phyloP scores from a whole-genome alignment of 176 grass and related monocot species.

The Carex myosuroides region DNA sequence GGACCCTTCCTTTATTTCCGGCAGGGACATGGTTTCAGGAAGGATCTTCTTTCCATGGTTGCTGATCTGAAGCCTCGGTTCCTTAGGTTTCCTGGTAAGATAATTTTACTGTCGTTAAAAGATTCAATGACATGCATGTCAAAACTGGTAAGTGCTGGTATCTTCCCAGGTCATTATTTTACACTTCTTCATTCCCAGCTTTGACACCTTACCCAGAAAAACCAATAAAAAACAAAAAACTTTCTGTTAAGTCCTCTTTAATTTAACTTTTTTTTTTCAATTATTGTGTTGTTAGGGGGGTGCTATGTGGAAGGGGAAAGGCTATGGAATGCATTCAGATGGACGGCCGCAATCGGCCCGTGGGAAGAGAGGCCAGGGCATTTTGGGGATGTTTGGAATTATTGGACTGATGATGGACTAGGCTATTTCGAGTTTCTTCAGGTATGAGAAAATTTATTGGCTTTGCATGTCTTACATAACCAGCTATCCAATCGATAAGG shows the following conservation, averaged over 20 bases:
- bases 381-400: conserved; percentile 85
- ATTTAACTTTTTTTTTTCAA: background rate
- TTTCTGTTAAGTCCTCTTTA: background rate
- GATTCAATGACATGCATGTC: background rate
- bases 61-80: conserved; percentile 71
- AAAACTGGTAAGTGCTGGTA: background rate
- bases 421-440: conserved; percentile 93
- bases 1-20: background rate
- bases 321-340: conserved; percentile 85
- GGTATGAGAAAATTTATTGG: conserved; percentile 34
- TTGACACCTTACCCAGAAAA: conserved; percentile 1
- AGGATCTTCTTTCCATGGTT: conserved; percentile 65
- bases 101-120: background rate
- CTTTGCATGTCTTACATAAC: background rate
- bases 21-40: conserved; percentile 75
- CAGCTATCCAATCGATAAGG: background rate
- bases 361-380: conserved; percentile 96
- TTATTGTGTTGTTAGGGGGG: conserved; percentile 49
- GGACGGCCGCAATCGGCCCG: conserved; percentile 62
- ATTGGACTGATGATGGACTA: conserved; percentile 97
- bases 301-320: conserved; percentile 72
- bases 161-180: background rate
- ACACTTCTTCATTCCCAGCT: background rate
- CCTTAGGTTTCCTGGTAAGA: conserved; percentile 71
- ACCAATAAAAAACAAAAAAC: background rate